phyloP scores from a whole-genome alignment of 345 rosid species.

The Trapa bicornis region DNA sequence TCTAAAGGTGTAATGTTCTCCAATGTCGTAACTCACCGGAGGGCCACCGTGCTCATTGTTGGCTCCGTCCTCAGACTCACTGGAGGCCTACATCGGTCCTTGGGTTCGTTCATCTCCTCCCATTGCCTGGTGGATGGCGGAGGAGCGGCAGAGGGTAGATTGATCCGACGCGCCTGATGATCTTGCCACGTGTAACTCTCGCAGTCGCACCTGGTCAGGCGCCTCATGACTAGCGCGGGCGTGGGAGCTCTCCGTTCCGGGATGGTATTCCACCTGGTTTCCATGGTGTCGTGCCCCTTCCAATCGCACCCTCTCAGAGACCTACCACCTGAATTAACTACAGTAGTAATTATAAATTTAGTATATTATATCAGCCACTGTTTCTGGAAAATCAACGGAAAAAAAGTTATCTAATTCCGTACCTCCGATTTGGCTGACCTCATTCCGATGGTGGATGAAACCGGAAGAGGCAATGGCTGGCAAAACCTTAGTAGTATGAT shows the following conservation, averaged over 20 bases:
- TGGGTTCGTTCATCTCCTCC: constrained; percentile 21
- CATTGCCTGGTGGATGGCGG: background rate
- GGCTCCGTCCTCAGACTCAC: constrained; percentile 41
- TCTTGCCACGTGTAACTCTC: constrained; percentile 16
- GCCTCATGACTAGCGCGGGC: constrained; percentile 35
- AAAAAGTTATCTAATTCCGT: background rate
- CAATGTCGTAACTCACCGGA: constrained; percentile 7
- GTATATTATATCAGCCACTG: too few species aligned
- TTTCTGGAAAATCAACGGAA: too few species aligned
- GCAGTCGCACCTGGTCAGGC: constrained; percentile 31
- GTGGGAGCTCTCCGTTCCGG: constrained; percentile 25
- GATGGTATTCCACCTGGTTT: constrained; percentile 59
- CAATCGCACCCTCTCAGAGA: constrained; percentile 29
- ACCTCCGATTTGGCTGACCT: constrained; percentile 8
- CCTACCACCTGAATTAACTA: constrained; percentile 20
- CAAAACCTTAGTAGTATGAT: constrained; percentile 13
- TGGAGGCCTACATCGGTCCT: constrained; percentile 13
- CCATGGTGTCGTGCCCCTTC: constrained; percentile 48
- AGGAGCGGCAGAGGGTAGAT: background rate
- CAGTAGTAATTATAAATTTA: too few species aligned
- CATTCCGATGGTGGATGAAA: constrained; percentile 33
- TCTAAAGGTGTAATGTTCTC: too few species aligned
- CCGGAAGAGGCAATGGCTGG: constrained; percentile 23
- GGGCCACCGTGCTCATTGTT: constrained; percentile 60
- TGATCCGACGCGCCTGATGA: constrained; percentile 6